Percentiles rank a stretch among this genome's conserved stretches.
Evolutionary conservation across 2,329 filamentous ascomycete species (phyloP).

Genomic region (Penicillium crustosum): DNA sequence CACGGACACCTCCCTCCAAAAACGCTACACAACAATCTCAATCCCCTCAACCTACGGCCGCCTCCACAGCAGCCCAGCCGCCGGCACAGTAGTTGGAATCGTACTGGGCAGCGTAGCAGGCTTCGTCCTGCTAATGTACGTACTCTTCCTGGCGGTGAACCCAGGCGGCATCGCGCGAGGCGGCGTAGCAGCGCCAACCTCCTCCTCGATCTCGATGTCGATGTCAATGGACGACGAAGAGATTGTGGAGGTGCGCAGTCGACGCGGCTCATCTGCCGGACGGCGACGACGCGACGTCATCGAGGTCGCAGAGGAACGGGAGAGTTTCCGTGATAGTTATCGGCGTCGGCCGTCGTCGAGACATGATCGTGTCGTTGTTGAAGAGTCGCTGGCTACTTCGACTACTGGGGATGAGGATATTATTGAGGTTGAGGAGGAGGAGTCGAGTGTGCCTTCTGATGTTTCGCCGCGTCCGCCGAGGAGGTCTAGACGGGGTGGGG

Average conservation of each 20-base stretch:
- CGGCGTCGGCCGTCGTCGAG: conserved; percentile 19
- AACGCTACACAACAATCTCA: conserved; percentile 41
- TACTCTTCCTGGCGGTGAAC: conserved; percentile 54
- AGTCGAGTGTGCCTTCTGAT: conserved; percentile 35
- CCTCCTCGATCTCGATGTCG: conserved; percentile 12
- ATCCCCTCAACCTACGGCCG: conserved; percentile 63
- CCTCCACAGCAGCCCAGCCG: conserved; percentile 52
- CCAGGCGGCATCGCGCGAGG: conserved; percentile 40
- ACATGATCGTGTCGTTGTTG: conserved; percentile 31
- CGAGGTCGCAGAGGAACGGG: conserved; percentile 39
- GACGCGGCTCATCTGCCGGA: conserved; percentile 18
- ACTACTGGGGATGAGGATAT: conserved; percentile 43
- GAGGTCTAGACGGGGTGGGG: conserved; percentile 39
- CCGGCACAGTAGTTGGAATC: conserved; percentile 62
- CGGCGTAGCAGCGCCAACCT: conserved; percentile 9
- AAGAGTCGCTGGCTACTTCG: conserved; percentile 33
- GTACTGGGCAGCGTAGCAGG: conserved; percentile 50
- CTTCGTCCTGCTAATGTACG: conserved; percentile 55
- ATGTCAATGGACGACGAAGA: conserved; percentile 30
- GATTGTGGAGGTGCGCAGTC: conserved; percentile 25
- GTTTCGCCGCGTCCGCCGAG: conserved; percentile 33
- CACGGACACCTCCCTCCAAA: conserved; percentile 16
- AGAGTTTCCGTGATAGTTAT: conserved; percentile 25
- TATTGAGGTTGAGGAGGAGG: conserved; percentile 61
- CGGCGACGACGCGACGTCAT: conserved; percentile 20